These are phyloP conservation scores for Zizania palustris DNA, from an alignment of 202 grass and related monocot species.

Conservation along the genomic window DNA sequence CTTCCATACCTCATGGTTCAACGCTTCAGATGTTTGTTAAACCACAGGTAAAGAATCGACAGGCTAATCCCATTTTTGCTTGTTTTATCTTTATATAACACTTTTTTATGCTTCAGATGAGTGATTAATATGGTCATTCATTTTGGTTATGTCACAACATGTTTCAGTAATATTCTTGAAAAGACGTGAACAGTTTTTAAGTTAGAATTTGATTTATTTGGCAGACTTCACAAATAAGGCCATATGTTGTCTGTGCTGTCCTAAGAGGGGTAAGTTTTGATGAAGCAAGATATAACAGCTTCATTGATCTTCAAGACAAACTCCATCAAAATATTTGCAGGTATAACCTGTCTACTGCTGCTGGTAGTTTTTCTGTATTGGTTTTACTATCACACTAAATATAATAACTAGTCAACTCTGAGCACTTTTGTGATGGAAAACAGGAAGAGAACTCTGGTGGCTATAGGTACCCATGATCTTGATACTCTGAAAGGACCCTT, in stretches of 20 bases:
- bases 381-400: slow-evolving; percentile 15
- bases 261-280: slow-evolving; percentile 86
- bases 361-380: slow-evolving; percentile 30
- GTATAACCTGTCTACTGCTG: slow-evolving; percentile 47
- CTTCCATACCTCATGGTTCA: slow-evolving; percentile 48
- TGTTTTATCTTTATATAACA: not conserved
- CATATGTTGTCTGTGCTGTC: slow-evolving; percentile 83
- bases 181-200: not conserved
- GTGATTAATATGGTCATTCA: slow-evolving; percentile 1
- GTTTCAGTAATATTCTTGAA: not conserved
- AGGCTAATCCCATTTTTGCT: slow-evolving; percentile 1
- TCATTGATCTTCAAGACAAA: slow-evolving; percentile 99
- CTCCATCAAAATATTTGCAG: slow-evolving; percentile 99
- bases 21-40: slow-evolving; percentile 81
- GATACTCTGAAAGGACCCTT: slow-evolving; percentile 81
- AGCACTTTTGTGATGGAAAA: slow-evolving; percentile 19
- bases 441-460: slow-evolving; percentile 94
- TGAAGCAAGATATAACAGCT: slow-evolving; percentile 94
- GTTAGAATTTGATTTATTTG: slow-evolving; percentile 30
- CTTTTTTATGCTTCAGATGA: not conserved
- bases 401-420: slow-evolving; percentile 20
- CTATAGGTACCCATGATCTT: slow-evolving; percentile 98
- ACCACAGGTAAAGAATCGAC: slow-evolving; percentile 53
- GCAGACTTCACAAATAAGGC: slow-evolving; percentile 88
- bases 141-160: not conserved